phyloP scores from a whole-genome alignment of 129 eudicot species.

The Mikania micrantha region DNA sequence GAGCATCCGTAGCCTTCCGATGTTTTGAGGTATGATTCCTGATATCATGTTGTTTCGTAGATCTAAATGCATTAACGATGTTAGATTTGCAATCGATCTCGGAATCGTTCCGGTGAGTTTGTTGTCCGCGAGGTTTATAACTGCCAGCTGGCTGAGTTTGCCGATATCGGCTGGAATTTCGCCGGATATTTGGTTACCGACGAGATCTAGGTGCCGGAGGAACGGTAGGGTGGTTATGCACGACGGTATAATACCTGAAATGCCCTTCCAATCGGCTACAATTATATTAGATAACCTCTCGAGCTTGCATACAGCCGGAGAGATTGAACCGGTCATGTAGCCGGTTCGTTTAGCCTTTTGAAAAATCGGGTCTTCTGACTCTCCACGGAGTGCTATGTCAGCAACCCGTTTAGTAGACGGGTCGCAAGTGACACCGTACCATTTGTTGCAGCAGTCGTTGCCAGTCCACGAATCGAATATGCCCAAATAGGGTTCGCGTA shows the following conservation, averaged over 20 bases:
- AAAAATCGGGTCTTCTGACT: conserved; percentile 84
- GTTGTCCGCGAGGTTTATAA: conserved; percentile 75
- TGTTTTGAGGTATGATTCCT: conserved; percentile 44
- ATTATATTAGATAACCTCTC: conserved; percentile 51
- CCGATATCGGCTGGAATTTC: conserved; percentile 64
- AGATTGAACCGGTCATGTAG: conserved; percentile 77
- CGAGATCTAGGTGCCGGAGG: conserved; percentile 60
- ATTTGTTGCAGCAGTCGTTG: conserved; percentile 62
- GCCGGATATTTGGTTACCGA: conserved; percentile 78
- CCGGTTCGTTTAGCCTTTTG: conserved; percentile 71
- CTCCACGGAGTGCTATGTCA: conserved; percentile 86
- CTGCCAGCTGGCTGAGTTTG: conserved; percentile 47
- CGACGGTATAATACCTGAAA: conserved; percentile 64
- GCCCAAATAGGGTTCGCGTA: conserved; percentile 63
- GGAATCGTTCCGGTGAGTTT: conserved; percentile 66
- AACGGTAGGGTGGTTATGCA: conserved; percentile 50
- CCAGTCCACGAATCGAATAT: conserved; percentile 84
- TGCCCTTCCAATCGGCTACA: conserved; percentile 89
- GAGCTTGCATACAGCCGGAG: conserved; percentile 62
- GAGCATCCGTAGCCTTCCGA: conserved; percentile 72
- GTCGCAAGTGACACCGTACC: conserved; percentile 94
- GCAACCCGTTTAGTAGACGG: conserved; percentile 61
- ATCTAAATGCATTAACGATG: conserved; percentile 76
- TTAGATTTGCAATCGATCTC: conserved; percentile 40
- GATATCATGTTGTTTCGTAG: conserved; percentile 58